Percentiles rank a stretch among this genome's conserved stretches.
These are phyloP conservation scores for Globisporangium takayamanum DNA, from an alignment of 352 stramenopile species.

Conservation along the genomic window DNA sequence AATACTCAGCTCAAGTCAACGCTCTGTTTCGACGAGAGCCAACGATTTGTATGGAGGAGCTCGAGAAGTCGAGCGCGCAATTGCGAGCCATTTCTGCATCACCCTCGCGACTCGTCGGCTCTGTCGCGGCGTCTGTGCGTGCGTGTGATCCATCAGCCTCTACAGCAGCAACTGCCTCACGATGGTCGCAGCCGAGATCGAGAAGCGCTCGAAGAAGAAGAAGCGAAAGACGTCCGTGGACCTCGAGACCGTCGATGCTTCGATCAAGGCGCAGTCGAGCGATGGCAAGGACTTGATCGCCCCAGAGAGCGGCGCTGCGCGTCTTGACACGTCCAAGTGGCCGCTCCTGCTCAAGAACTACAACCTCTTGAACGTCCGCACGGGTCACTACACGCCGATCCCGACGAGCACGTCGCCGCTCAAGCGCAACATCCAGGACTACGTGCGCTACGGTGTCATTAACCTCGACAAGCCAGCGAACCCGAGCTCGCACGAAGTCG, in stretches of 20 bases:
- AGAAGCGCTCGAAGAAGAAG: conserved; percentile 90
- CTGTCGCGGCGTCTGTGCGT: neutral
- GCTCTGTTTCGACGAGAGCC: conserved; percentile 4
- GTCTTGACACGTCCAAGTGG: conserved; percentile 97
- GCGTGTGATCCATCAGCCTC: neutral
- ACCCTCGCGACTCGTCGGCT: neutral
- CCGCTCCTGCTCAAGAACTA: conserved; percentile 99
- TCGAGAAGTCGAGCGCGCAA: neutral
- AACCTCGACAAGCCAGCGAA: conserved; percentile 99
- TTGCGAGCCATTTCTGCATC: conserved; percentile 12
- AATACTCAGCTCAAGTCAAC: neutral
- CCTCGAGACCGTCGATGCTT: neutral
- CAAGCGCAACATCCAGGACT: conserved; percentile 95
- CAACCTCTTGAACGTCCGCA: conserved; percentile 97
- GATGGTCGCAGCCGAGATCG: conserved; percentile 64
- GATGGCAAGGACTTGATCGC: conserved; percentile 68
- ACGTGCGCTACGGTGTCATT: conserved; percentile 99
- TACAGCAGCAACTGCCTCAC: neutral
- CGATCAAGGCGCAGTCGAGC: neutral
- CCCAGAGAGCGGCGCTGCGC: conserved; percentile 78
- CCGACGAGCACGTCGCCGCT: conserved; percentile 94
- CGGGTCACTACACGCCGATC: conserved; percentile 99
- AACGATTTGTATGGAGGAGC: conserved; percentile 6
- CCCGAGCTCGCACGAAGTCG: conserved; percentile 98
- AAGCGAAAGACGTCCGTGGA: conserved; percentile 76